Evolutionary conservation across 148 eudicot species (phyloP), one percentile per base, ranked within the genome.

Genomic region (Rhododendron henanense): DNA sequence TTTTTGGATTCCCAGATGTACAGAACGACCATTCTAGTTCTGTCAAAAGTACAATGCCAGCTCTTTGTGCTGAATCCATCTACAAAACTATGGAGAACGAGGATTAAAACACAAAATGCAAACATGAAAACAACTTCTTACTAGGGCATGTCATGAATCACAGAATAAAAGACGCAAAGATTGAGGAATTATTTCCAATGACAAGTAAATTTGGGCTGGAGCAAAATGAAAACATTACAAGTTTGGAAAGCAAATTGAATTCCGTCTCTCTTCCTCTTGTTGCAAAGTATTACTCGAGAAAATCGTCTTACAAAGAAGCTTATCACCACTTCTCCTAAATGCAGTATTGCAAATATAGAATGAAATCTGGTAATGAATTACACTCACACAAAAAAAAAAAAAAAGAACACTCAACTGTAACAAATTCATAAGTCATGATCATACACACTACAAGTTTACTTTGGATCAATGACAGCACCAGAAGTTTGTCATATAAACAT

Each of bases 51-150:
- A 90, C 98, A 94, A 65, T 92, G 81, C 87, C 91, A 93, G 84
- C 88, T 85, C 48, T 88, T 90, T 57, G 97, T 92, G 88, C 98
- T 96, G 93, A 95, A 96, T 59, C 99, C 92, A 85, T 96, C 96
- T 83, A 96, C 99, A 33, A 96, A 39, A 23, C 99, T 98, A 2
- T 94, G 97, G 89, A 95, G 95, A 81, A 95, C 82, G 83, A 96
- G 92, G 88, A 96, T 95, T 81, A 96, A 79, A 83, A 92, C 90
- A 13, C 95, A 95, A 89, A 95, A 95, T 5, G 92, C 93, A 83
- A 92, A 90, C 98, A 92, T 94, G 89, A 95, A 94, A 85, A 93
- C 44, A 41, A 41, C 25, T 21, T 21, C 11, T 61, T 61, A 6
- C 69, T 19, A 61, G 28, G 10, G 11, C 69, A 23, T 61, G 69